Evolutionary conservation across 169 alveolate genomes (phyloP), one percentile per base, ranked within the genome.

Genomic region (Plasmodium berghei): DNA sequence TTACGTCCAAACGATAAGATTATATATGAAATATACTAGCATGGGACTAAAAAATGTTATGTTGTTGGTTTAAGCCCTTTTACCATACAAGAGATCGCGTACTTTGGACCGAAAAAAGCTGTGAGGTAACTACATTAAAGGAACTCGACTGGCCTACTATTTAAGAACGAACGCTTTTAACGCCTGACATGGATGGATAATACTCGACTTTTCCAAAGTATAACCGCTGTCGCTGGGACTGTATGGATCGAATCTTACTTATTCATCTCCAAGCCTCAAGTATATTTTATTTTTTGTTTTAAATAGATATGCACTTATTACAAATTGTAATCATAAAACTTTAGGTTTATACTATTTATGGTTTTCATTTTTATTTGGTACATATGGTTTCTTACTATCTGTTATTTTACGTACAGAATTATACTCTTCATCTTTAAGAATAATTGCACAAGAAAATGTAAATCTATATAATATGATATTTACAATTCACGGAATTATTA

Each of bases 401-500:
- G 40, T 72, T 54, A 55, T 55, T 72, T 54, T 72, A 46, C 59
- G 86, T 54, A 52, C 70, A n/a, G 86, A 72, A 52, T 52, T 72
- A 72, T 40, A 66, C 12, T 54, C 56, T n/a, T 54, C 73, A 34
- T 93, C 95, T 5, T 55, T 89, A 45, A 77, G 58, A 18, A 26
- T 88, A 16, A 89, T 88, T 6, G 88, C 95, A 16, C 46, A 70
- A 49, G 93, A 88, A 24, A 90, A 24, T 71, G 73, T 24, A 22
- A 74, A 88, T n/a, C 8, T 90, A 55, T 70, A 88, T 77, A 90
- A 88, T 49, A 28, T 88, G 66, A 49, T 62, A 52, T 91, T 88
- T 90, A 89, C 95, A 5, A 42, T 93, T 12, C 96, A 93, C 52
- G 96, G 97, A n/a, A 66, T 94, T 20, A 70, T 93, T 28, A 94